A percentile compares a stretch with the other conserved stretches of the same genome.
Conservation (phyloP, 1,284 basidiomycete species). For the Coniferiporia weirii region DNA sequence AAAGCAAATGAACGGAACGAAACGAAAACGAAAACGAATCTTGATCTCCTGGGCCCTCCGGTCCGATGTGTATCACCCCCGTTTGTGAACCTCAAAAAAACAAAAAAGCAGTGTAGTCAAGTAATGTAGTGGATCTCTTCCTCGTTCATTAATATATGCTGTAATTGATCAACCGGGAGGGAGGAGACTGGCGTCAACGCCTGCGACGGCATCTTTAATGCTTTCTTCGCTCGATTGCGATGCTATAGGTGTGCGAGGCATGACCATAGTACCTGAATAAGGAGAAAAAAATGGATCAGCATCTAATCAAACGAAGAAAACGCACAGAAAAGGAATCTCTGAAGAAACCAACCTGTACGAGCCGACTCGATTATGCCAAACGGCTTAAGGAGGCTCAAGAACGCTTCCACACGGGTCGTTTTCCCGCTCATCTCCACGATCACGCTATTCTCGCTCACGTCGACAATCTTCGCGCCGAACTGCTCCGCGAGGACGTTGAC, state of each 20-base stretch:
- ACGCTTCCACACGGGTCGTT: slow-evolving; percentile 87
- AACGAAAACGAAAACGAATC: too few species aligned
- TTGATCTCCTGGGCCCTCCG: too few species aligned
- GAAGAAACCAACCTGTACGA: slow-evolving; percentile 65
- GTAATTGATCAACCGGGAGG: slow-evolving; percentile 70
- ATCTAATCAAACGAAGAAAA: slow-evolving; percentile 2
- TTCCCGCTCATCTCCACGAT: slow-evolving; percentile 97
- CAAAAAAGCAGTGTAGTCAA: too few species aligned
- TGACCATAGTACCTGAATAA: slow-evolving; percentile 82
- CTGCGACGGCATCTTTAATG: slow-evolving; percentile 37
- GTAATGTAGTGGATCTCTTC: too few species aligned
- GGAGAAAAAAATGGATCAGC: slow-evolving; percentile 7
- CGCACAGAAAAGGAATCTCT: slow-evolving; percentile 5
- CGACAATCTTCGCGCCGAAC: slow-evolving; percentile 91
- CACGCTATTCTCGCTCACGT: slow-evolving; percentile 90
- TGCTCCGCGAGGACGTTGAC: slow-evolving; percentile 83
- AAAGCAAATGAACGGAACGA: too few species aligned
- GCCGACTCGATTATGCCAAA: slow-evolving; percentile 95
- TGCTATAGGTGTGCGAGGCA: slow-evolving; percentile 88
- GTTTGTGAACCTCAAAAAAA: too few species aligned
- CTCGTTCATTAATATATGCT: too few species aligned
- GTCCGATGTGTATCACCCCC: too few species aligned
- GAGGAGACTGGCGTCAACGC: slow-evolving; percentile 80
- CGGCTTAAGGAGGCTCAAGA: slow-evolving; percentile 87
- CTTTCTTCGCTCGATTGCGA: slow-evolving; percentile 60